Evolutionary conservation across 1,139 yeast genomes (phyloP).

Genomic region (Saccharomyces hybrid): DNA sequence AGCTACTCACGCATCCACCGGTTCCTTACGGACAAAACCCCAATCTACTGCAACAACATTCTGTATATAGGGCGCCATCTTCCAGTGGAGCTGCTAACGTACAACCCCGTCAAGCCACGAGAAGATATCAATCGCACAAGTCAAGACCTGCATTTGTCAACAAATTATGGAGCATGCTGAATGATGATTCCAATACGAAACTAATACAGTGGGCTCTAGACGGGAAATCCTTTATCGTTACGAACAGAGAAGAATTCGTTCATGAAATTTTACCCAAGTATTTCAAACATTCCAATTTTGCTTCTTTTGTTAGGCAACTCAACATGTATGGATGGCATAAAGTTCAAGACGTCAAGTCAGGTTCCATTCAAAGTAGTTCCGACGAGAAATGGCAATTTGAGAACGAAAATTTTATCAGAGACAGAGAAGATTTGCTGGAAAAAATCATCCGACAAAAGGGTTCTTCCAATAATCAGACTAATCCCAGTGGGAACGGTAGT

Average conservation of each 20-base stretch:
- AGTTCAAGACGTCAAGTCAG: constrained; percentile 49
- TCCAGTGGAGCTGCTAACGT: background rate
- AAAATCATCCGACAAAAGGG: constrained; percentile 50
- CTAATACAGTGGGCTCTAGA: constrained; percentile 79
- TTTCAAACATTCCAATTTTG: constrained; percentile 89
- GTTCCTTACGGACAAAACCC: background rate
- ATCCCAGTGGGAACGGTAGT: constrained; percentile 7
- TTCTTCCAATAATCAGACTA: constrained; percentile 10
- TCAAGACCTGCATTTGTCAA: constrained; percentile 79
- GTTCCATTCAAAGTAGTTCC: constrained; percentile 29
- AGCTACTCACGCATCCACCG: constrained; percentile 9
- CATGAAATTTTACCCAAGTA: constrained; percentile 78
- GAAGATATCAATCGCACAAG: constrained; percentile 22
- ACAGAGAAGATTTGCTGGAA: constrained; percentile 64
- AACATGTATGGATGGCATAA: constrained; percentile 97
- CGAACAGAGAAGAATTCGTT: constrained; percentile 80
- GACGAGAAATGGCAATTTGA: constrained; percentile 60
- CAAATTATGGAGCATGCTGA: constrained; percentile 93
- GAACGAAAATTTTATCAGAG: constrained; percentile 69
- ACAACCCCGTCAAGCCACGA: background rate
- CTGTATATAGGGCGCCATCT: background rate
- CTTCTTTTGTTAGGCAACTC: constrained; percentile 87
- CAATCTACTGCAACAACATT: background rate
- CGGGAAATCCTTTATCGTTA: constrained; percentile 79
- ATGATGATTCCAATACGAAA: constrained; percentile 60